Percentiles rank a stretch among this genome's conserved stretches.
Conservation (phyloP, 192 early-diverging fungal genomes). For the Obelidium mucronatum region DNA sequence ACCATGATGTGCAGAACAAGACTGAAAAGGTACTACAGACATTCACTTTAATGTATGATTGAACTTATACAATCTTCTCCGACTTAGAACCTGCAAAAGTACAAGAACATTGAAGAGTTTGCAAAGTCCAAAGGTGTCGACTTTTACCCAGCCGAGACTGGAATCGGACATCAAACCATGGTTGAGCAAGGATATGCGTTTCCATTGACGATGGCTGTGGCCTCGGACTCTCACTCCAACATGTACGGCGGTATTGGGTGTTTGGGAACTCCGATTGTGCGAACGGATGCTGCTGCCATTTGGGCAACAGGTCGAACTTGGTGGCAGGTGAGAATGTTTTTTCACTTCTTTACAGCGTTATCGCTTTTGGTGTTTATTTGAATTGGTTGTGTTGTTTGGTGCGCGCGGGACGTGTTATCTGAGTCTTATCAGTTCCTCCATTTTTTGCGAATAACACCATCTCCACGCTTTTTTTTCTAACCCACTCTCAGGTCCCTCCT, state of each 20-base stretch:
- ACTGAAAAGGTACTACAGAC: conserved; percentile 69
- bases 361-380: not conserved
- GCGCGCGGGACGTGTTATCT: too few relatives aligned
- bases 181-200: conserved; percentile 98
- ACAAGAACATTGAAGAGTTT: conserved; percentile 83
- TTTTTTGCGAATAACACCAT: too few relatives aligned
- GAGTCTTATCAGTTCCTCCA: too few relatives aligned
- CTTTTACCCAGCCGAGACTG: conserved; percentile 96
- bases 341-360: not conserved
- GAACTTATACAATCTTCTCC: too few relatives aligned
- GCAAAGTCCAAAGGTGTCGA: conserved; percentile 80
- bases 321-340: conserved; percentile 82
- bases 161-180: conserved; percentile 98
- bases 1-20: conserved; percentile 99
- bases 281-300: conserved; percentile 97
- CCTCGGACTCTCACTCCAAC: conserved; percentile 98
- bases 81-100: conserved; percentile 83
- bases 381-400: too few relatives aligned
- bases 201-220: conserved; percentile 92
- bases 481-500: conserved; percentile 62
- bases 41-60: too few relatives aligned
- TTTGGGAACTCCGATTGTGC: conserved; percentile 95
- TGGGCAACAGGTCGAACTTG: conserved; percentile 98
- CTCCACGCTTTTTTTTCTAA: not conserved
- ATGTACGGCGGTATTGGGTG: conserved; percentile 99